Evolutionary conservation across 192 early-diverging fungal species (phyloP), one percentile per base, ranked within the genome.

Genomic region (Coemansia sp.): DNA sequence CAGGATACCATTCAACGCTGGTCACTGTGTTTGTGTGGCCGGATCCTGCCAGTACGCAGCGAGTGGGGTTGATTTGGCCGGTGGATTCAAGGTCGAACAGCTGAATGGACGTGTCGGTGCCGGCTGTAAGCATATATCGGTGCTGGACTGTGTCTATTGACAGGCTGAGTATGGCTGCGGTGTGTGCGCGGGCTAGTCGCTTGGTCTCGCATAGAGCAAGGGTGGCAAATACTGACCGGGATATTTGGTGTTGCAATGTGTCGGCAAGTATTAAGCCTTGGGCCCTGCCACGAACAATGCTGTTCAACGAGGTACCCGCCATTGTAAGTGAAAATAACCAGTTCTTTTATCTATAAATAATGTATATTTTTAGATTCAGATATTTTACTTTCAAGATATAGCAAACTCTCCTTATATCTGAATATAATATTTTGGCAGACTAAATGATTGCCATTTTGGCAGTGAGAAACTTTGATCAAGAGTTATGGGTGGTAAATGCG

Each of bases 1-100:
- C 81, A 3, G 91, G 88, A 66, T 90, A 95, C 94, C 94, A 97
- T 3, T 79, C 71, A 0, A 93, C 81, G 43, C 80, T 79, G 4
- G 92, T 87, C 3, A 96, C 80, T 5, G 84, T 81, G 58, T 84
- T 88, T 29, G 75, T 63, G 75, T 96, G 93, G 3, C 86, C 82
- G 5, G 50, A 39, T 1, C 63, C 68, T 39, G 76, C 61, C 4
- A 70, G 43, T 19, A 67, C 49, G 6, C 66, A 60, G 2, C 37
- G 69, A 19, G 54, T 19, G 4, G 76, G 45, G 1, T 64, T 51
- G 41, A 82, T 72, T 24, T 68, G 57, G 5, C 51, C 62, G 2
- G 60, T 23, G 17, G 21, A 29, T 11, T 73, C 74, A 4, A 84
- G 66, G 50, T 84, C 77, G 62, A 68, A 77, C 11, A 84, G 70